These are phyloP conservation scores for Neonectria faginata DNA, from an alignment of 2,329 filamentous ascomycete species.

Conservation along the genomic window DNA sequence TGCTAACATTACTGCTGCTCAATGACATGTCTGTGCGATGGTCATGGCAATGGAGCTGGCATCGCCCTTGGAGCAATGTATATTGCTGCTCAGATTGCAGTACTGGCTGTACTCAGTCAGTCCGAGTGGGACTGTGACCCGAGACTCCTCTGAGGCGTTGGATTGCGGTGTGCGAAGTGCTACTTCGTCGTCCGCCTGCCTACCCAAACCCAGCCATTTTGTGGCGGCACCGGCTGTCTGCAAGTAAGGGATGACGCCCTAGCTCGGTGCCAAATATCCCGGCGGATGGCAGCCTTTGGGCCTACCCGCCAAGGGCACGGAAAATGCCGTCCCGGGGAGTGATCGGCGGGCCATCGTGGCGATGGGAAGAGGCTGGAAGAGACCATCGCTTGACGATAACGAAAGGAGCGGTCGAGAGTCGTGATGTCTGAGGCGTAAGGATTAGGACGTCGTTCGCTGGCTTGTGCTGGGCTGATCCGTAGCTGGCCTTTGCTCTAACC, in stretches of 20 bases:
- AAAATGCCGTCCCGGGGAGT: constrained; percentile 32
- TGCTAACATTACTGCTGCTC: constrained; percentile 6
- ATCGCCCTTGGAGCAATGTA: not conserved
- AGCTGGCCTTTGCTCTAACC: constrained; percentile 20
- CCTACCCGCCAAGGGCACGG: constrained; percentile 24
- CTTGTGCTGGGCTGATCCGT: constrained; percentile 7
- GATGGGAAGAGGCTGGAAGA: constrained; percentile 18
- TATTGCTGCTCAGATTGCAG: not conserved
- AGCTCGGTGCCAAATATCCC: constrained; percentile 34
- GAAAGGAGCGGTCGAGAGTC: constrained; percentile 4
- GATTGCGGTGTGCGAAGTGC: constrained; percentile 7
- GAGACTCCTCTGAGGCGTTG: constrained; percentile 21
- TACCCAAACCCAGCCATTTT: constrained; percentile 25
- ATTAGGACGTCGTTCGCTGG: constrained; percentile 5
- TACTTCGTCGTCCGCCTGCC: constrained; percentile 17
- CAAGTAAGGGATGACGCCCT: constrained; percentile 33
- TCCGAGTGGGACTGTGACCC: constrained; percentile 2
- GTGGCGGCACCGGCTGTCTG: constrained; percentile 31
- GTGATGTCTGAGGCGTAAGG: constrained; percentile 1
- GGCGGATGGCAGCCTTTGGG: constrained; percentile 19
- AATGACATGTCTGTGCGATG: constrained; percentile 8
- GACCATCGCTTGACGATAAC: constrained; percentile 6
- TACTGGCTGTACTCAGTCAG: not conserved
- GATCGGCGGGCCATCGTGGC: constrained; percentile 36
- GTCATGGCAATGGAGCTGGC: constrained; percentile 1